Conservation (phyloP, 2,329 filamentous ascomycete genomes). For the Calonectria hongkongensis region DNA sequence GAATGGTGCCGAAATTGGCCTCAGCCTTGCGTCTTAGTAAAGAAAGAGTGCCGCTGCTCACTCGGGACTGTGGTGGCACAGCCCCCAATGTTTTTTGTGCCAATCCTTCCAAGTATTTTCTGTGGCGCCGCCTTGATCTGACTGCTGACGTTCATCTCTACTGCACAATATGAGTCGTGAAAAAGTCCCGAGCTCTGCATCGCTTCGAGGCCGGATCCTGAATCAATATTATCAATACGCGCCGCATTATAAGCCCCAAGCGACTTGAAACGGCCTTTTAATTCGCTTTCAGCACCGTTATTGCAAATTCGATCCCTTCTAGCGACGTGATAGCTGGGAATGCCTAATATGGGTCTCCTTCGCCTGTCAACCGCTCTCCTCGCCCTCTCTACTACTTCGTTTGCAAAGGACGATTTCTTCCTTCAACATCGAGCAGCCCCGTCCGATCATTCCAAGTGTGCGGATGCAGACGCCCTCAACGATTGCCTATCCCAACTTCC, state of each 20-base stretch:
- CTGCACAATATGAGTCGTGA: neutral
- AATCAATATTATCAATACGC: conserved; percentile 9
- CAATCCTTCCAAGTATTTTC: conserved; percentile 5
- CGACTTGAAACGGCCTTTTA: neutral
- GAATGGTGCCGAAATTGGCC: neutral
- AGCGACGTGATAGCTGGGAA: neutral
- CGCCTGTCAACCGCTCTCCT: conserved; percentile 3
- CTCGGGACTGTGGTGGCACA: neutral
- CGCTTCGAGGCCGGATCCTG: neutral
- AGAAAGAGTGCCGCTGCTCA: neutral
- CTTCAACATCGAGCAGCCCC: neutral
- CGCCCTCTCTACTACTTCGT: conserved; percentile 5
- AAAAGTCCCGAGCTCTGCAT: neutral
- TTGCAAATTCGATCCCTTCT: neutral
- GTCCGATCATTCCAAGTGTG: neutral
- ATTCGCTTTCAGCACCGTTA: neutral
- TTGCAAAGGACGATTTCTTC: neutral
- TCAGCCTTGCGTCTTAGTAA: neutral
- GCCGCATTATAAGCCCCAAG: neutral
- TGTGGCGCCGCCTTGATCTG: neutral
- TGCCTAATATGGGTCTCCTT: conserved; percentile 12
- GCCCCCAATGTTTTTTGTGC: neutral
- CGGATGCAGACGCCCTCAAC: neutral
- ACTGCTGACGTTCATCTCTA: neutral
- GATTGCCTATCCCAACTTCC: conserved; percentile 15